phyloP scores from a whole-genome alignment of 2,329 filamentous ascomycete genomes.

The Aureobasidium sp. region DNA sequence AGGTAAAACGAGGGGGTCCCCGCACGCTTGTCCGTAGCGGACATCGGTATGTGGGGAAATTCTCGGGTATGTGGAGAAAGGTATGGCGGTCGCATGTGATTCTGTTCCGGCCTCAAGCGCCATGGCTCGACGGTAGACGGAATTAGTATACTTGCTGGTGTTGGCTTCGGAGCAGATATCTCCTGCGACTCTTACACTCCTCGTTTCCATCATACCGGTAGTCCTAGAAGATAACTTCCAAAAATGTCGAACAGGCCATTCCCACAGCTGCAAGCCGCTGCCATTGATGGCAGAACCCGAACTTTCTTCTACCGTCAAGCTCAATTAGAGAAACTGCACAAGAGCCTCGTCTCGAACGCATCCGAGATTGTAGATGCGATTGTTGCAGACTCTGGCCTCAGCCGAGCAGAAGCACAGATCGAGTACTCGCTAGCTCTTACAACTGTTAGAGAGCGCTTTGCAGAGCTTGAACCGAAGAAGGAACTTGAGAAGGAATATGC shows the following conservation, averaged over 20 bases:
- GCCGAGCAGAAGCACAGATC: conserved; percentile 32
- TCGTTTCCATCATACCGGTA: neutral
- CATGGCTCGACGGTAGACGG: neutral
- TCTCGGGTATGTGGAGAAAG: neutral
- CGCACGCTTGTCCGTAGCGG: neutral
- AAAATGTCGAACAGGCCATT: conserved; percentile 23
- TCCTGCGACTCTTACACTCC: neutral
- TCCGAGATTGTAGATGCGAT: conserved; percentile 35
- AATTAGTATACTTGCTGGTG: conserved; percentile 1
- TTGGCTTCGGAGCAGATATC: neutral
- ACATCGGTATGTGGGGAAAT: neutral
- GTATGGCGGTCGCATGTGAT: neutral
- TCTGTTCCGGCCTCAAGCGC: neutral
- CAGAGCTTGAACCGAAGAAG: conserved; percentile 32
- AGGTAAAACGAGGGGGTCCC: neutral
- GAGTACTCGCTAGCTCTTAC: conserved; percentile 38
- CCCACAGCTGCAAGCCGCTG: conserved; percentile 33
- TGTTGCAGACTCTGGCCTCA: conserved; percentile 32
- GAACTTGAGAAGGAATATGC: conserved; percentile 37
- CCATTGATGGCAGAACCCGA: conserved; percentile 38
- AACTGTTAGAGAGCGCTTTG: conserved; percentile 35
- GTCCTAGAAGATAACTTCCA: neutral
- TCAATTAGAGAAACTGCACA: conserved; percentile 39
- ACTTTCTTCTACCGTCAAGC: conserved; percentile 42
- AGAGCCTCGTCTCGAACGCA: conserved; percentile 31